Percentiles rank a stretch among this genome's conserved stretches.
Evolutionary conservation across 2,329 filamentous ascomycete species (phyloP).

Genomic region (Fusarium albosuccineum): DNA sequence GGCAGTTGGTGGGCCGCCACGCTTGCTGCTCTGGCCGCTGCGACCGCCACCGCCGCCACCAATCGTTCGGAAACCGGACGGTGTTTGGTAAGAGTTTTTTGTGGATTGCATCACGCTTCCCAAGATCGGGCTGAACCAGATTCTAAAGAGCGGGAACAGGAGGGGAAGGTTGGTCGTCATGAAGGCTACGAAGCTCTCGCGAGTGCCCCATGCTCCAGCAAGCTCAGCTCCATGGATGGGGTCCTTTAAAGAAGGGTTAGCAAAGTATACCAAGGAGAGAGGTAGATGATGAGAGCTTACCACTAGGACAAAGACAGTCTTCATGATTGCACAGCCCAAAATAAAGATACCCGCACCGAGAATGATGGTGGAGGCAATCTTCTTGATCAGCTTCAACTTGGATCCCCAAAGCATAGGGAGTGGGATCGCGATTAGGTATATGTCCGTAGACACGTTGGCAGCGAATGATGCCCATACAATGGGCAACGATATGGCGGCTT

Average conservation of each 20-base stretch:
- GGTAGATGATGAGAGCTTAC: slow-evolving; percentile 37
- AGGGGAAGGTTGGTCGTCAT: slow-evolving; percentile 57
- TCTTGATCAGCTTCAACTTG: slow-evolving; percentile 51
- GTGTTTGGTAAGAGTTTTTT: slow-evolving; percentile 52
- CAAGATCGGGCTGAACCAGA: slow-evolving; percentile 53
- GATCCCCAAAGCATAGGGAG: slow-evolving; percentile 62
- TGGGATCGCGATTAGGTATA: slow-evolving; percentile 69
- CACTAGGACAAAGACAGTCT: slow-evolving; percentile 53
- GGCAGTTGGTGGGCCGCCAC: slow-evolving; percentile 48
- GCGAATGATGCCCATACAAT: slow-evolving; percentile 64
- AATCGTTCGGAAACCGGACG: slow-evolving; percentile 56
- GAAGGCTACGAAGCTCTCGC: slow-evolving; percentile 58
- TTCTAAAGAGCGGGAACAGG: slow-evolving; percentile 58
- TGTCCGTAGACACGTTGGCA: slow-evolving; percentile 66
- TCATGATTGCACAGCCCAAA: slow-evolving; percentile 53
- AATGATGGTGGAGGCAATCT: slow-evolving; percentile 53
- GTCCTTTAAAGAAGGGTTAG: slow-evolving; percentile 44
- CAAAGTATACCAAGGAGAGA: fast-evolving
- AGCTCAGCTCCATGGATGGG: slow-evolving; percentile 53
- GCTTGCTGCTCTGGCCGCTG: slow-evolving; percentile 46
- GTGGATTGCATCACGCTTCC: slow-evolving; percentile 52
- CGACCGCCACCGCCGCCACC: slow-evolving; percentile 53
- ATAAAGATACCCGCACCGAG: slow-evolving; percentile 57
- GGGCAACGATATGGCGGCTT: slow-evolving; percentile 61
- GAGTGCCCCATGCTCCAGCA: slow-evolving; percentile 55